Conservation (phyloP, 2,329 filamentous ascomycete genomes). For the Microdochium nivale region DNA sequence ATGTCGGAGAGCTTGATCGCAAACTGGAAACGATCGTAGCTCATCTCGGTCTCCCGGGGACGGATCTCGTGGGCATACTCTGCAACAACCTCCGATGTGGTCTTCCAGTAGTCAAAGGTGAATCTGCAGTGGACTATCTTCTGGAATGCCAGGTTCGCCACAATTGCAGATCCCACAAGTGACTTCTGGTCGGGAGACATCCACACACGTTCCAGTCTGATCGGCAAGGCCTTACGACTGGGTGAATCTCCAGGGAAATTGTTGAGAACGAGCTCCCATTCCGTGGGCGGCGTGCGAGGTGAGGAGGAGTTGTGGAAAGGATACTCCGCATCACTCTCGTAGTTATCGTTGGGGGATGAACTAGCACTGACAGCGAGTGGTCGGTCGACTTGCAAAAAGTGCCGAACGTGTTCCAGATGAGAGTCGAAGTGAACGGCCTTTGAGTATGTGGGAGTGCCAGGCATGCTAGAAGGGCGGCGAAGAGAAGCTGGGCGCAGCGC, state of each 20-base stretch:
- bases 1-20: slow-evolving; percentile 88
- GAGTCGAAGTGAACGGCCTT: slow-evolving; percentile 99
- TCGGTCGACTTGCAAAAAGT: slow-evolving; percentile 89
- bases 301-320: slow-evolving; percentile 48
- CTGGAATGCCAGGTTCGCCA: slow-evolving; percentile 82
- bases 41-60: slow-evolving; percentile 53
- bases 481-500: slow-evolving; percentile 75
- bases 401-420: slow-evolving; percentile 88
- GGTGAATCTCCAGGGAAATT: slow-evolving; percentile 71
- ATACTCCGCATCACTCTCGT: slow-evolving; percentile 83
- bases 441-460: slow-evolving; percentile 88
- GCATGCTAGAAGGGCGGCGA: slow-evolving; percentile 88
- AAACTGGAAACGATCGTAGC: slow-evolving; percentile 86
- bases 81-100: slow-evolving; percentile 86
- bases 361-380: slow-evolving; percentile 94
- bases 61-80: slow-evolving; percentile 77
- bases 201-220: slow-evolving; percentile 80
- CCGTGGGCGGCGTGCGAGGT: slow-evolving; percentile 28
- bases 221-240: slow-evolving; percentile 54
- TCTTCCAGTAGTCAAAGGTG: slow-evolving; percentile 98
- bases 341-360: slow-evolving; percentile 81
- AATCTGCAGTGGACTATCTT: slow-evolving; percentile 89
- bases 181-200: slow-evolving; percentile 82
- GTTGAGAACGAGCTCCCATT: slow-evolving; percentile 79
- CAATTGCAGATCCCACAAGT: slow-evolving; percentile 73